These are phyloP conservation scores for Nakazawaea ishiwadae DNA, from an alignment of 805 yeast species.

Conservation along the genomic window DNA sequence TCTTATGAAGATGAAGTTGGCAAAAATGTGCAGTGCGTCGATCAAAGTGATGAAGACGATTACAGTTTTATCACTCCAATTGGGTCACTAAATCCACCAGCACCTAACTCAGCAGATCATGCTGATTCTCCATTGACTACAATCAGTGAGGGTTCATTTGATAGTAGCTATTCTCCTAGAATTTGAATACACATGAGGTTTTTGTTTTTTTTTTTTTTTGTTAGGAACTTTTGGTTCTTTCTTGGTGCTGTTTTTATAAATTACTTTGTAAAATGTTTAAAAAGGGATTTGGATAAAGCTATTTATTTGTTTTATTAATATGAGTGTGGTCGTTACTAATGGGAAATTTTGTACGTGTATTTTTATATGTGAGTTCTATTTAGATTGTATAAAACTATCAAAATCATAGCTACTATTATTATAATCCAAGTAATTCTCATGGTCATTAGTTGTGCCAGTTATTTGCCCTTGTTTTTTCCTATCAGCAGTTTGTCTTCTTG, in stretches of 20 bases:
- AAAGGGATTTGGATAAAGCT: no score
- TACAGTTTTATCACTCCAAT: slow-evolving; percentile 16
- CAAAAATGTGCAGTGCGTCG: slow-evolving; percentile 10
- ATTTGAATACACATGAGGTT: no score
- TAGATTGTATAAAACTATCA: neutral
- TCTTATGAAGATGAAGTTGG: slow-evolving; percentile 2
- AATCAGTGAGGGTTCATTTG: slow-evolving; percentile 24
- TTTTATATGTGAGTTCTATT: no score
- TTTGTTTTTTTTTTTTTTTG: neutral
- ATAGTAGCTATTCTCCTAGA: slow-evolving; percentile 14
- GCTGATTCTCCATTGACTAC: slow-evolving; percentile 25
- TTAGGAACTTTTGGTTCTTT: neutral
- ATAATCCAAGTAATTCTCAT: neutral
- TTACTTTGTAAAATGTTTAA: no score
- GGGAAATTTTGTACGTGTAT: no score
- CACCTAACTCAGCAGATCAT: slow-evolving; percentile 6
- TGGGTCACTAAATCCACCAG: slow-evolving; percentile 13
- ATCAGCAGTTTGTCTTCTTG: neutral
- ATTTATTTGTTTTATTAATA: no score
- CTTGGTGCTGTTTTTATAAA: no score
- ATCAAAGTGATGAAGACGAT: slow-evolving; percentile 12
- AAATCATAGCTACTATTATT: neutral
- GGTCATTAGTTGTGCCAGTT: no score
- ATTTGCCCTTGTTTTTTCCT: no score
- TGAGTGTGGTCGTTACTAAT: no score